These are phyloP conservation scores for Salix dunnii DNA, from an alignment of 345 rosid genomes.

Conservation along the genomic window DNA sequence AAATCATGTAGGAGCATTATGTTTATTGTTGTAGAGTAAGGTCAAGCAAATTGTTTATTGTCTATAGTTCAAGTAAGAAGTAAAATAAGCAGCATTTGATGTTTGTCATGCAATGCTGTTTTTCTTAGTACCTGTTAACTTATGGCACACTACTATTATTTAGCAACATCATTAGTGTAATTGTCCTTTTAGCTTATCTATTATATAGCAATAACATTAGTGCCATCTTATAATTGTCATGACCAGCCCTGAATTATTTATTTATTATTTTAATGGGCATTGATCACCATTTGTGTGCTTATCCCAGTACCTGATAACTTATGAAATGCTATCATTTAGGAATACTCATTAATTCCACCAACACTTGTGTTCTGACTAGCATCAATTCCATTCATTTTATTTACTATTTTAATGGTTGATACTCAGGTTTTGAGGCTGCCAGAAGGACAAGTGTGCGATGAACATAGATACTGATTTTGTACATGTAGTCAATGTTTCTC, in stretches of 20 bases:
- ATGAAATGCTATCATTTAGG: not conserved
- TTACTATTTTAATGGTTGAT: conserved; percentile 3
- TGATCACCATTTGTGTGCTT: not conserved
- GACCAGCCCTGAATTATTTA: not conserved
- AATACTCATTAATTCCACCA: not conserved
- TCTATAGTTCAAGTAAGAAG: not conserved
- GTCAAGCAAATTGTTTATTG: not conserved
- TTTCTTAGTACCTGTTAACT: not conserved
- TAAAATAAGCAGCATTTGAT: not conserved
- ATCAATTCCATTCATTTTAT: not conserved
- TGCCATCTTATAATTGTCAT: not conserved
- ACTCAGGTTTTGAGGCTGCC: conserved; percentile 17
- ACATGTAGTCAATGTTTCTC: conserved; percentile 34
- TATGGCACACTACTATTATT: not conserved
- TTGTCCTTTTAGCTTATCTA: not conserved
- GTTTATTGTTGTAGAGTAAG: not conserved
- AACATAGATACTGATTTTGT: conserved; percentile 45
- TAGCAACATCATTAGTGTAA: not conserved
- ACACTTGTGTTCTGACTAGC: not conserved
- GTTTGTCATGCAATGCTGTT: not conserved
- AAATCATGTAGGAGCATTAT: not conserved
- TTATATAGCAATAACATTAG: not conserved
- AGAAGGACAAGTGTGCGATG: not conserved
- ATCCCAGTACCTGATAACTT: not conserved
- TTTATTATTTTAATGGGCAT: not conserved